Evolutionary conservation across 176 grass and related monocot genomes (phyloP).

Genomic region (Poa annua): DNA sequence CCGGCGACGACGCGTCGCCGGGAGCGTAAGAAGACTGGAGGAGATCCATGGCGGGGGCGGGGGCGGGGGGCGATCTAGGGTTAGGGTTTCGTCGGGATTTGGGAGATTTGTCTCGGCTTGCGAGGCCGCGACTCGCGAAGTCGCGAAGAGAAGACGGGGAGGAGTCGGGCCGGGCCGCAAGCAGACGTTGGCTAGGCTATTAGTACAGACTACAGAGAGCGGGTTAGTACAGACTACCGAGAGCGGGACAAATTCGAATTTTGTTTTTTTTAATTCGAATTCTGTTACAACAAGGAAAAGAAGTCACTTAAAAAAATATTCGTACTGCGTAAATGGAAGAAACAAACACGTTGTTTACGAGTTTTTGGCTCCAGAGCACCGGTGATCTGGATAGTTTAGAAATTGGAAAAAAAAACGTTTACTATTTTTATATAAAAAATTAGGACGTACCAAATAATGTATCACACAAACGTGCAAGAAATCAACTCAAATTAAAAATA

Average conservation of each 20-base stretch:
- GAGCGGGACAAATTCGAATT: not conserved
- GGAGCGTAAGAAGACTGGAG: constrained; percentile 65
- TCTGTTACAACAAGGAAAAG: not conserved
- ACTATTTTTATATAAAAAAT: too few relatives aligned
- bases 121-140: constrained; percentile 19
- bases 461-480: too few relatives aligned
- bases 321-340: too few relatives aligned
- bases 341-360: too few relatives aligned
- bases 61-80: constrained; percentile 18
- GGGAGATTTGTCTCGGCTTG: not conserved
- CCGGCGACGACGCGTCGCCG: constrained; percentile 33
- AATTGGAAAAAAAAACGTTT: too few relatives aligned
- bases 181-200: not conserved
- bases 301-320: too few relatives aligned
- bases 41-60: constrained; percentile 67
- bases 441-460: too few relatives aligned
- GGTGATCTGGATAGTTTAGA: too few relatives aligned
- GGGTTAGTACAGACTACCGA: not conserved
- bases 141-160: not conserved
- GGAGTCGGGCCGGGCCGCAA: not conserved
- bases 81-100: constrained; percentile 46
- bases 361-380: too few relatives aligned
- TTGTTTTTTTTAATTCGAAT: not conserved
- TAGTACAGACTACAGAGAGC: not conserved
- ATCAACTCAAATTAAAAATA: too few relatives aligned